These are phyloP conservation scores for Podospora sp. DNA, from an alignment of 495 filamentous ascomycete species.

Conservation along the genomic window DNA sequence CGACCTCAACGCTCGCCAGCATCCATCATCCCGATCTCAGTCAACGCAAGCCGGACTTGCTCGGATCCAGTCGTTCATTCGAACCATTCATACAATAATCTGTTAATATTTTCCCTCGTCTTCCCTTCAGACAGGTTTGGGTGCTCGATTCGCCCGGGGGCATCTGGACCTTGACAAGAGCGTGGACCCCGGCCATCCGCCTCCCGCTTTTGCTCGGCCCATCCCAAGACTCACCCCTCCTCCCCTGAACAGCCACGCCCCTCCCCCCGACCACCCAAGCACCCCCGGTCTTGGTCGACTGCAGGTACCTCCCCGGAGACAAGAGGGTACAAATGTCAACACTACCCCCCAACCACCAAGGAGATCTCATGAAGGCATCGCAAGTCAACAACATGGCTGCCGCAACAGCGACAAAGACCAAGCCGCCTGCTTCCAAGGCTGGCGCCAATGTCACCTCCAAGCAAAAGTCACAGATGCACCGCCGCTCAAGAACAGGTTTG, in stretches of 20 bases:
- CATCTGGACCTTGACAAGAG: slow-evolving; percentile 44
- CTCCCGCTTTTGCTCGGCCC: slow-evolving; percentile 53
- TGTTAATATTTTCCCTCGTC: slow-evolving; percentile 42
- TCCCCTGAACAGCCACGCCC: slow-evolving; percentile 27
- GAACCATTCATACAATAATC: slow-evolving; percentile 39
- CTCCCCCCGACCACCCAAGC: slow-evolving; percentile 31
- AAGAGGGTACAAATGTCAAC: slow-evolving; percentile 63
- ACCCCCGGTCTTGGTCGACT: slow-evolving; percentile 46
- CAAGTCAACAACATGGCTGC: slow-evolving; percentile 59
- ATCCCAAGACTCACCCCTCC: slow-evolving; percentile 35
- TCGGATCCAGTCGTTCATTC: slow-evolving; percentile 55
- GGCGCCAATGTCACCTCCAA: slow-evolving; percentile 58
- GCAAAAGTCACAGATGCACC: slow-evolving; percentile 79
- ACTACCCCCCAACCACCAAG: slow-evolving; percentile 58
- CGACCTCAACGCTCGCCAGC: slow-evolving; percentile 22
- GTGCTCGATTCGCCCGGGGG: slow-evolving; percentile 28
- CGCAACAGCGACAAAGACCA: slow-evolving; percentile 55
- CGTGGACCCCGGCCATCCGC: slow-evolving; percentile 35
- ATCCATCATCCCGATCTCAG: slow-evolving; percentile 29
- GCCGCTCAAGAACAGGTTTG: slow-evolving; percentile 90
- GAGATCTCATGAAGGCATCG: slow-evolving; percentile 53
- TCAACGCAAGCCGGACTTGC: slow-evolving; percentile 58
- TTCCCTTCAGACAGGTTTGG: slow-evolving; percentile 31
- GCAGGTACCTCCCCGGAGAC: slow-evolving; percentile 44
- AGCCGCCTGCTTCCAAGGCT: slow-evolving; percentile 53